Base-by-base conservation (phyloP, 1,284 basidiomycete species). In the Ceratobasidium sp. region DNA sequence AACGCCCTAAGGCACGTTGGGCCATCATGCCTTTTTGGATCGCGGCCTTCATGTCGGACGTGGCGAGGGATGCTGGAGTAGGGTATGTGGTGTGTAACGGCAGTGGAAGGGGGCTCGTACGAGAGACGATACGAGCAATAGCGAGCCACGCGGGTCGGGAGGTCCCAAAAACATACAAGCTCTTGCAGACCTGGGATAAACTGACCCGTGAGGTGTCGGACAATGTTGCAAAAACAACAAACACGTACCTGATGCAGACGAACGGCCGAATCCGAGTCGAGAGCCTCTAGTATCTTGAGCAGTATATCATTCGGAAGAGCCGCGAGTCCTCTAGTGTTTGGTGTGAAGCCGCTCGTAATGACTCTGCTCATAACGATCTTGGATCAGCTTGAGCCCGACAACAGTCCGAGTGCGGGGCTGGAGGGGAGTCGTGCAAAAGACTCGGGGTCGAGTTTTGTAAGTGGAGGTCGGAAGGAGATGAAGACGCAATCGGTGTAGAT, bases 251-350 rank as follows among this genome's bases (percentile, higher is more conserved):
- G 53, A 25, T 27, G 40, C 25, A 68, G 45, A 17, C 29, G 34
- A 27, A 57, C 34, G 25, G 65, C 53, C 29, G 65, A 68, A 17
- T 43, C 42, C 8, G 43, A 40, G 65, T 68, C 65, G 22, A 68
- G 54, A 38, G 42, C 65, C 32, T 57, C 53, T 29, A 68, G n/a
- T 35, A 68, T 68, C 29, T 68, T 68, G 42, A 68, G 65, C 31
- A 68, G 43, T 8, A 68, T 29, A 22, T 68, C 65, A 34, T 68
- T 68, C 38, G 65, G 65, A 20, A 68, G 65, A 6, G 65, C 65
- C 27, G 43, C 54, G 32, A 68, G 57, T 49, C 57, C 57, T 68
- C 65, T 32, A 40, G 62, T 40, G 25, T 65, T 53, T 12, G 62
- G 50, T 50, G 50, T 65, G 35, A 29, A 17, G 62, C 62, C 62